Evolutionary conservation across 169 alveolate genomes (phyloP), one percentile per base, ranked within the genome.

Genomic region (Cryptosporidium baileyi): DNA sequence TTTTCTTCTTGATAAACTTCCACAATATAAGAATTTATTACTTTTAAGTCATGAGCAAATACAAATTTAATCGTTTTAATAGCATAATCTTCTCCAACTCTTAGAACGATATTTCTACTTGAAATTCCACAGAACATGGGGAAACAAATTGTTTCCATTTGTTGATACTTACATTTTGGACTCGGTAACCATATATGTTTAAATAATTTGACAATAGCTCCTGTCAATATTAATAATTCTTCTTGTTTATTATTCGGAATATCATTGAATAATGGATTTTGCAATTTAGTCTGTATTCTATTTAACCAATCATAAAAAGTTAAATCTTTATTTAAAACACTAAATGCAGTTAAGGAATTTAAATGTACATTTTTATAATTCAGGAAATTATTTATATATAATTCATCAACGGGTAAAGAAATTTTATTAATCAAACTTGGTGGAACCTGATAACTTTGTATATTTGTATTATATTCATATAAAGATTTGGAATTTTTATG

Each of bases 71-170:
- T 5, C 5, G 57, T 32, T 22, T 57, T 57, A 17, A 74, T n/a
- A 51, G 22, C 34, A 8, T 4, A n/a, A 28, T 51, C 30, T 1
- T 51, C 17, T 1, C 41, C 40, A 7, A 74, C 15, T 1, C 36
- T 36, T 30, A 74, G 19, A 28, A 74, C 54, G 13, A 74, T 74
- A 34, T 74, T 74, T 36, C 40, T 51, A 43, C 67, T 74, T 3
- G 85, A 74, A 2, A 74, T 22, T n/a, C 85, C 85, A 57, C 85
- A 74, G 54, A 74, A 51, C 65, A 54, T 32, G 13, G 85, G 85
- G 38, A 74, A 57, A 9, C 85, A 74, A 11, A 59, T 28, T 3
- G 45, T 30, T 32, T 74, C 61, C 24, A 19, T 13, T 17, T 30
- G 38, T 19, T 60, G 26, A 24, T 74, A 57, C 24, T 32, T 57